Percentiles rank a stretch among this genome's conserved stretches.
Conservation (phyloP, 2,329 filamentous ascomycete genomes). For the Cercospora janseana region DNA sequence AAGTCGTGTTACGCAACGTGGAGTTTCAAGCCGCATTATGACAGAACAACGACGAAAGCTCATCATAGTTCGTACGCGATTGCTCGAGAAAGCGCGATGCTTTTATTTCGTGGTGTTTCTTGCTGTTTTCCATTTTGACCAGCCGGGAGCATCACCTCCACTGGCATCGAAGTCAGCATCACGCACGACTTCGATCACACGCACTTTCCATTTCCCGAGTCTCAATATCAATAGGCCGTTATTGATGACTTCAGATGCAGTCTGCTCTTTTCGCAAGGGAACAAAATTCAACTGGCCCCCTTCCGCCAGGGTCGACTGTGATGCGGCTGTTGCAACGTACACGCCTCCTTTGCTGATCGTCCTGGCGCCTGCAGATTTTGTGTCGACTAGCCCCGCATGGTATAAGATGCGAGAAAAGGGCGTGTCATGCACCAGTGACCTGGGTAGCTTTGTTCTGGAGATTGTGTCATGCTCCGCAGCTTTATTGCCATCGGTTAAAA, state of each 20-base stretch:
- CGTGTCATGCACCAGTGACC: constrained; percentile 30
- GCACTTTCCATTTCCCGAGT: constrained; percentile 60
- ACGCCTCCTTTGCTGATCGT: constrained; percentile 36
- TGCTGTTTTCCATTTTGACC: constrained; percentile 40
- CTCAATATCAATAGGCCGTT: constrained; percentile 55
- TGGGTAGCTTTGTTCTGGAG: constrained; percentile 33
- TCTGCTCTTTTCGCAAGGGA: constrained; percentile 58
- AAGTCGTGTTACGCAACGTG: constrained; percentile 3
- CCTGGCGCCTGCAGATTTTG: constrained; percentile 35
- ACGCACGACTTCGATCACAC: constrained; percentile 54
- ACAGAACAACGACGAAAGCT: background rate
- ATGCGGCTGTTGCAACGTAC: constrained; percentile 32
- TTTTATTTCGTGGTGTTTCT: background rate
- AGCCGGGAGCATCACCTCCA: constrained; percentile 52
- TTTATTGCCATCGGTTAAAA: background rate
- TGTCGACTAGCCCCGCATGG: constrained; percentile 34
- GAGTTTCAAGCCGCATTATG: background rate
- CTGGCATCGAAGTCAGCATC: constrained; percentile 53
- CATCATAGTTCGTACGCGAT: background rate
- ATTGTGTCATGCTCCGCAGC: constrained; percentile 13
- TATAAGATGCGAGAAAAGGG: constrained; percentile 35
- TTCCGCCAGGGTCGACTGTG: constrained; percentile 34
- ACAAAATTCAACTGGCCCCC: constrained; percentile 59
- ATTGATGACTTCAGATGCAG: constrained; percentile 57
- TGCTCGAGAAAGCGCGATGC: background rate